Conservation (phyloP, 2,329 filamentous ascomycete species). For the Eutypa lata region DNA sequence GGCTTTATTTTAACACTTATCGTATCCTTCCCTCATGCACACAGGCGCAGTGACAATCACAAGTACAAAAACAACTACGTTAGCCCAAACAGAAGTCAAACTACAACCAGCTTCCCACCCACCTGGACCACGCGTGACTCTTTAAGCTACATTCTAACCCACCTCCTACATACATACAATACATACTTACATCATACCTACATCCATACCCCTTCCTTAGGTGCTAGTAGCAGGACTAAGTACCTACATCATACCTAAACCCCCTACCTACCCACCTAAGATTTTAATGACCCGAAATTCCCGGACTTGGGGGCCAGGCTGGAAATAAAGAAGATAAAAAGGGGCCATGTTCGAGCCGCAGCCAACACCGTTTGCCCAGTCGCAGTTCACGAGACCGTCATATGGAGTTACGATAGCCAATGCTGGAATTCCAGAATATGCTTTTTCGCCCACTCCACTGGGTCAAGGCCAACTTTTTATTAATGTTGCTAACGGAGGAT, state of each 20-base stretch:
- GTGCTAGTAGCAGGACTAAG: not conserved
- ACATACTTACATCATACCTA: not conserved
- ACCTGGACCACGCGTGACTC: not conserved
- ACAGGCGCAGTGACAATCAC: not conserved
- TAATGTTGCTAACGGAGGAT: conserved; percentile 10
- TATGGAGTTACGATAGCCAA: conserved; percentile 37
- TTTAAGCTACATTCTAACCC: not conserved
- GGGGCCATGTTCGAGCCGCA: conserved; percentile 55
- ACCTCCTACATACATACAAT: not conserved
- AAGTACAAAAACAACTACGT: not conserved
- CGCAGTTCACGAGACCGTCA: conserved; percentile 37
- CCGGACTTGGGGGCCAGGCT: conserved; percentile 12
- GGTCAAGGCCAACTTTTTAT: conserved; percentile 14
- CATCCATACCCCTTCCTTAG: no score
- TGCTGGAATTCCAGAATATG: conserved; percentile 24
- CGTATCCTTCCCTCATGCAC: not conserved
- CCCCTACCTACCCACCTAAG: not conserved
- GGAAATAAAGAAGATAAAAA: not conserved
- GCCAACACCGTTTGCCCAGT: conserved; percentile 45
- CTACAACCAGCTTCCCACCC: not conserved
- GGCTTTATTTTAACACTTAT: not conserved
- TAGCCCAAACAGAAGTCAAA: not conserved
- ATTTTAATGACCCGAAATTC: conserved; percentile 20
- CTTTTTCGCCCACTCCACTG: conserved; percentile 25
- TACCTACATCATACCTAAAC: conserved; percentile 5